These are phyloP conservation scores for Isoetes taiwanensis DNA, from an alignment of 75 land plant species.

Conservation along the genomic window DNA sequence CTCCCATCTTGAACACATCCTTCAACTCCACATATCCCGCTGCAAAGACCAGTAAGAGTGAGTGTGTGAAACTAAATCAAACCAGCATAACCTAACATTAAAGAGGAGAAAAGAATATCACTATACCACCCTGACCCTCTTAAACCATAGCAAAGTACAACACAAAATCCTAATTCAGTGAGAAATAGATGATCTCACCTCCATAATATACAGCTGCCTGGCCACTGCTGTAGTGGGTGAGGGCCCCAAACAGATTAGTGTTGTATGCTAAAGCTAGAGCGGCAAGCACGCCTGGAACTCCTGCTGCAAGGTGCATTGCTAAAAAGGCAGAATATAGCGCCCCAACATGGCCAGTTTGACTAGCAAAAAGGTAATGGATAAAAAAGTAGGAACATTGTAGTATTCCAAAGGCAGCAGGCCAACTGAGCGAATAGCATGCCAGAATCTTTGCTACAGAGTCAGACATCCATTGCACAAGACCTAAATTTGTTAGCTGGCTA, in stretches of 20 bases:
- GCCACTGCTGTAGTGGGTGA: constrained; percentile 99
- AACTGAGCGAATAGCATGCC: constrained; percentile 70
- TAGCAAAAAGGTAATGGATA: constrained; percentile 93
- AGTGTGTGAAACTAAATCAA: background rate
- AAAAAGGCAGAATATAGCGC: constrained; percentile 92
- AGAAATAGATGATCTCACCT: constrained; percentile 34
- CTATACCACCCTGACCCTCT: too few species aligned
- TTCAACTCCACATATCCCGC: constrained; percentile 95
- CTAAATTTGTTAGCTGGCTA: constrained; percentile 80
- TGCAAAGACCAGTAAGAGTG: constrained; percentile 21
- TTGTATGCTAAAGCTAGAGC: constrained; percentile 93
- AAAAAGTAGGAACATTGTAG: constrained; percentile 89
- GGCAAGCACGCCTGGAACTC: constrained; percentile 83
- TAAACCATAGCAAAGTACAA: background rate
- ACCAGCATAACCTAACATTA: background rate
- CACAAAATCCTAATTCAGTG: background rate
- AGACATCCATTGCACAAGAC: constrained; percentile 93
- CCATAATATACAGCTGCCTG: constrained; percentile 99
- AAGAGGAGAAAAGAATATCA: background rate
- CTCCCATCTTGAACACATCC: constrained; percentile 70
- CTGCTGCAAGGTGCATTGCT: constrained; percentile 95
- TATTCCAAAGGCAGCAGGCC: constrained; percentile 84
- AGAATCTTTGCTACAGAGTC: constrained; percentile 64
- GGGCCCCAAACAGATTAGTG: constrained; percentile 96
- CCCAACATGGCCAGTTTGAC: constrained; percentile 99